Base-by-base conservation (phyloP, 257 asterid genomes). In the Verbascum thapsus region DNA sequence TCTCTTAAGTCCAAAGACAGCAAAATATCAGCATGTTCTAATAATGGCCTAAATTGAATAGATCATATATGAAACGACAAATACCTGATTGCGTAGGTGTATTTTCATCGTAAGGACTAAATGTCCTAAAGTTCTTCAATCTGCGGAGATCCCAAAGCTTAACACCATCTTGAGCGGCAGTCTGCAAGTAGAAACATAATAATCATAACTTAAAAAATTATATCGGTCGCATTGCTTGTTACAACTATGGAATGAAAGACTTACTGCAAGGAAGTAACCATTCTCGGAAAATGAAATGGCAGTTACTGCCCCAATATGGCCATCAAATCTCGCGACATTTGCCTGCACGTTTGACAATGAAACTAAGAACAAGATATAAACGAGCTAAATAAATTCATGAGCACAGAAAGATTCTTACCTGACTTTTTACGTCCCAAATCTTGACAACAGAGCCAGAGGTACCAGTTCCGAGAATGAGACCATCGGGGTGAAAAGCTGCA, bases 401-500 rank as follows among this genome's bases (percentile, higher is more conserved):
- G n/a, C 15, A 42, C 3, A 49, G 16, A 58, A 23, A 5, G 58
- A 10, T 35, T 34, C 70, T n/a, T 64, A 94, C 99, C 96, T 94
- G 98, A 79, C 81, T 87, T 76, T 94, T 94, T 20, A 94, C 99
- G 83, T 94, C 99, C 99, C 99, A 94, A 58, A 94, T 90, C 89
- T 84, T 94, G 54, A 87, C 95, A 13, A 76, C 10, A 64, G 88
- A 65, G 26, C 79, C 86, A 30, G 94, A 64, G 53, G 98, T 90
- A 64, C 99, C 99, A 53, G 96, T 90, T 62, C 99, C 99, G 56
- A 94, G 95, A 76, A 94, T 90, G 55, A 90, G 95, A 61, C 99
- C 99, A 83, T 94, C 99, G 56, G 99, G 99, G 67, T 94, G 99
- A 79, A 94, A 90, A 70, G 99, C 88, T 41, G 99, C 95, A 54